Conservation (phyloP, 2,329 filamentous ascomycete species). For the Eutypa lata region DNA sequence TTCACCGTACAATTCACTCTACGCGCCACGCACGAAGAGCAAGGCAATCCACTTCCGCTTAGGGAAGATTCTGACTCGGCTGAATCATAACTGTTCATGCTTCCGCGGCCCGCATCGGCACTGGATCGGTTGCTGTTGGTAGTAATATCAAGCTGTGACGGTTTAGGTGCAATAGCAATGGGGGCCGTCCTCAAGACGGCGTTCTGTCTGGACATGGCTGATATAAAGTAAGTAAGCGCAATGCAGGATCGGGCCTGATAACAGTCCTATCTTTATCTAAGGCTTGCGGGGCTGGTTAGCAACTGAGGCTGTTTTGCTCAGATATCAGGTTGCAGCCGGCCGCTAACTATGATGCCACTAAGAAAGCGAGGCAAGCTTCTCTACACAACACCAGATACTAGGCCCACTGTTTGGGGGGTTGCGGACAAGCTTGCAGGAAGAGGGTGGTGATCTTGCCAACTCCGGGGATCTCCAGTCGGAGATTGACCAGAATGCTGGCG, state of each 20-base stretch:
- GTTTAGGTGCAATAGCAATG: constrained; percentile 64
- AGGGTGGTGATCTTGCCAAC: not conserved
- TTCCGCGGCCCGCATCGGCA: constrained; percentile 48
- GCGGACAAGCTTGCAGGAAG: not conserved
- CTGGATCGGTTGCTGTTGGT: constrained; percentile 40
- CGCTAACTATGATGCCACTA: constrained; percentile 6
- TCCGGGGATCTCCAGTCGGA: not conserved
- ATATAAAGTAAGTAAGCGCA: constrained; percentile 22
- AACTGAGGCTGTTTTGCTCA: constrained; percentile 4
- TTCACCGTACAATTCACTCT: constrained; percentile 72
- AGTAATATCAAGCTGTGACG: constrained; percentile 39
- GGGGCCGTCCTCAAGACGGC: constrained; percentile 58
- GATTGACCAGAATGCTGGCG: not conserved
- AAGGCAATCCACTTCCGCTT: constrained; percentile 51
- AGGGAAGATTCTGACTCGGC: constrained; percentile 43
- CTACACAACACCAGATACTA: constrained; percentile 5
- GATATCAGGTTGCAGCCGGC: constrained; percentile 12
- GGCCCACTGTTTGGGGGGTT: not conserved
- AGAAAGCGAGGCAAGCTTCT: constrained; percentile 10
- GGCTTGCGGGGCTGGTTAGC: constrained; percentile 21
- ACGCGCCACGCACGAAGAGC: constrained; percentile 71
- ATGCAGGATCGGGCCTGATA: constrained; percentile 13
- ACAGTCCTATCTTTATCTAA: constrained; percentile 10
- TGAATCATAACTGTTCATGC: constrained; percentile 51
- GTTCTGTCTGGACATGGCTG: constrained; percentile 49